Base-by-base conservation (phyloP, 352 stramenopile species). In the Blastocystis hominis region DNA sequence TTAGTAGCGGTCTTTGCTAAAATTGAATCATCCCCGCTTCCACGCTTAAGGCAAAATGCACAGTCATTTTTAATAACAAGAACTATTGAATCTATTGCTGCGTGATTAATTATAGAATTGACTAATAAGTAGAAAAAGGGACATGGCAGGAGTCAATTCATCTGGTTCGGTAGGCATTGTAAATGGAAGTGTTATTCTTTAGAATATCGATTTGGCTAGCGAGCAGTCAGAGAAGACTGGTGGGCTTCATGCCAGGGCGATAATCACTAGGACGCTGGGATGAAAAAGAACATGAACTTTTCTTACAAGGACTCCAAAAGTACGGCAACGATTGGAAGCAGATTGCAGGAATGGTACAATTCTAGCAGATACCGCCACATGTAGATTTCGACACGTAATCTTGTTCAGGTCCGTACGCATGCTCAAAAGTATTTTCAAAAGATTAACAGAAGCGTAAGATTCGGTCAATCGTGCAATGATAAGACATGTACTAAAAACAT, bases 281-380 rank as follows among this genome's bases (percentile, higher is more conserved):
- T 72, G 94, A 95, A 89, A 91, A 91, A 61, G 93, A 96, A 88
- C 93, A 96, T 88, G 91, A 93, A 78, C 88, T 94, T 38, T 96
- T 96, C 88, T 89, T 96, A 0, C 91, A 95, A 86, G 93, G 93
- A 0, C 90, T 96, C 0, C 88, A 93, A 54, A 90, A 93, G 24
- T 94, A 94, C 78, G 93, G 93, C 68, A 95, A 94, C 89, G 95
- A 94, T 10, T 96, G 93, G 93, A 96, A 95, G 88, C 94, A 94
- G 89, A 95, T 91, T 6, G 68, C 89, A 5, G 38, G 68, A 46
- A 89, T 90, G 53, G 88, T 90, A 69, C 50, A 46, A 36, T 24
- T 7, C 76, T 54, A 34, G 2, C 30, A 59, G 5, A 9, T 56
- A 34, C 40, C 2, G n/a, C 7, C 0, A 61, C 36, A 2, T 47